phyloP scores from a whole-genome alignment of 371 early-diverging fungal genomes.

The Haplosporangium sp. region DNA sequence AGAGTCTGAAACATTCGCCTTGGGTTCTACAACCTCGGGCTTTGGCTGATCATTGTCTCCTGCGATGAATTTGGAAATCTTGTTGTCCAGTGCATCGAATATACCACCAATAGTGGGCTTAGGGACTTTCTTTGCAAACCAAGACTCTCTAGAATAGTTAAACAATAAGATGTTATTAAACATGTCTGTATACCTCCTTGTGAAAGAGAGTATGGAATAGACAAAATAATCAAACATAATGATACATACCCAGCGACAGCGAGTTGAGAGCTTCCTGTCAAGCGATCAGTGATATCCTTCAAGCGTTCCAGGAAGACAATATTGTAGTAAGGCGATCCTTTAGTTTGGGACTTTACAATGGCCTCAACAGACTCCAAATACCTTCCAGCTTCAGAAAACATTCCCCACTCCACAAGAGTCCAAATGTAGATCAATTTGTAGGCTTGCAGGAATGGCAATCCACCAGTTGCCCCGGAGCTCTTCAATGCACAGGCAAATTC shows the following conservation, averaged over 20 bases:
- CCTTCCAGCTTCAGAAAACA: constrained; percentile 74
- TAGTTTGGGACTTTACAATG: constrained; percentile 77
- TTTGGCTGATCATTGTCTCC: constrained; percentile 67
- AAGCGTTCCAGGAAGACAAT: constrained; percentile 72
- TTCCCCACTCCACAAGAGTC: constrained; percentile 85
- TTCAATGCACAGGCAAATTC: constrained; percentile 79
- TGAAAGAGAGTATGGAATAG: constrained; percentile 20
- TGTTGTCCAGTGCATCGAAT: constrained; percentile 77
- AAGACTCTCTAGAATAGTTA: constrained; percentile 48
- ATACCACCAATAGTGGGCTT: constrained; percentile 74
- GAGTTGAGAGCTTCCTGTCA: constrained; percentile 58
- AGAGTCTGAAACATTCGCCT: constrained; percentile 12
- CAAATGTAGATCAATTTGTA: constrained; percentile 89
- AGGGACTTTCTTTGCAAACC: constrained; percentile 70
- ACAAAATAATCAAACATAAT: constrained; percentile 20
- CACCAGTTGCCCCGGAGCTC: constrained; percentile 62
- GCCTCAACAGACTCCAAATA: constrained; percentile 80
- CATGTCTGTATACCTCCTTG: constrained; percentile 18
- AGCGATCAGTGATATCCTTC: constrained; percentile 61
- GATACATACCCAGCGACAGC: constrained; percentile 59
- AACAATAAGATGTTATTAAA: constrained; percentile 12
- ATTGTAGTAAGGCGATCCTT: constrained; percentile 83
- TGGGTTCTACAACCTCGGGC: constrained; percentile 25
- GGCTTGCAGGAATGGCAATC: constrained; percentile 88
- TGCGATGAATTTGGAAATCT: constrained; percentile 78